phyloP scores from a whole-genome alignment of 495 filamentous ascomycete species.

The Neurospora tetraspora region DNA sequence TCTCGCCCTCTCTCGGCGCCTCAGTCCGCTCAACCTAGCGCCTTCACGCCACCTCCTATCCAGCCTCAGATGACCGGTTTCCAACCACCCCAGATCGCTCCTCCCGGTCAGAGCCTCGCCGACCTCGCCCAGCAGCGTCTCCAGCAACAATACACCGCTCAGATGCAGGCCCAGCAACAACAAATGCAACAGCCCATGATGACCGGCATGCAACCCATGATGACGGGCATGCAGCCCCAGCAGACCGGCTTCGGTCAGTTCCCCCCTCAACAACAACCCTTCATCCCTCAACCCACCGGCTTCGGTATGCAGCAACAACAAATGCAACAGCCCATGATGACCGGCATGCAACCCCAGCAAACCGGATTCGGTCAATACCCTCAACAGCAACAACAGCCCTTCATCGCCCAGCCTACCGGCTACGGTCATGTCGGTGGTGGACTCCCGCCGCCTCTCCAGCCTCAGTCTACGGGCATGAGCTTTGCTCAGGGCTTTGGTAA shows the following conservation, averaged over 20 bases:
- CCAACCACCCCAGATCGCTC: constrained; percentile 44
- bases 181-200: constrained; percentile 14
- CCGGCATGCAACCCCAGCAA: constrained; percentile 37
- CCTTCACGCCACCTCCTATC: constrained; percentile 62
- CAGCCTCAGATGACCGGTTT: constrained; percentile 82
- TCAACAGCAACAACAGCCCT: neutral
- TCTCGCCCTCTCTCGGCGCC: constrained; percentile 80
- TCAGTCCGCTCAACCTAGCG: constrained; percentile 66
- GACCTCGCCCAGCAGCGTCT: constrained; percentile 61
- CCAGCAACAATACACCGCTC: constrained; percentile 40
- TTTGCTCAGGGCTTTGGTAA: constrained; percentile 46
- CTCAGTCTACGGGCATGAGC: constrained; percentile 37
- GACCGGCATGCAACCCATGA: constrained; percentile 24
- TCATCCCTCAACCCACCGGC: neutral
- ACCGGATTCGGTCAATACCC: constrained; percentile 37
- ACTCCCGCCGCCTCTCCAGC: constrained; percentile 40
- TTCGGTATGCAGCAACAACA: constrained; percentile 28
- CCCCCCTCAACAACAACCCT: neutral
- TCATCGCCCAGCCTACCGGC: neutral
- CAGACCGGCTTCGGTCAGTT: constrained; percentile 39
- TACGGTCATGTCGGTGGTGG: neutral
- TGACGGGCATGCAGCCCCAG: constrained; percentile 37
- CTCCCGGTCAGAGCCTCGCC: constrained; percentile 65
- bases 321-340: constrained; percentile 29
- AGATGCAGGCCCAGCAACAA: constrained; percentile 21